A percentile compares a stretch with the other conserved stretches of the same genome.
phyloP scores from a whole-genome alignment of 352 stramenopile genomes.

The Phytopythium boreale region DNA sequence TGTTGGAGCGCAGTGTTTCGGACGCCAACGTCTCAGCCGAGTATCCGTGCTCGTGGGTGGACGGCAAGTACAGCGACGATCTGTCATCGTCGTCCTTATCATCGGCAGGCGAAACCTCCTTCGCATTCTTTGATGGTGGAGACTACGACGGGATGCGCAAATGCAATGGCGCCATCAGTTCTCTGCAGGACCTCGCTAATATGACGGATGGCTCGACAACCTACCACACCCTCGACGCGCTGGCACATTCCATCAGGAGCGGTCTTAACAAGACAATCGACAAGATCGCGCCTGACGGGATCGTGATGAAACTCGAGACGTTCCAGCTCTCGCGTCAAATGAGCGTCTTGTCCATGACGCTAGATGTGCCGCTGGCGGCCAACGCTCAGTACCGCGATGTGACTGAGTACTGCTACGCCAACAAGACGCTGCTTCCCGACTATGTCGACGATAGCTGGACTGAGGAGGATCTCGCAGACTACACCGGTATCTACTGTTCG shows the following conservation, averaged over 20 bases:
- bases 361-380: constrained; percentile 27
- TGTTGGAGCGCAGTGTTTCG: constrained; percentile 34
- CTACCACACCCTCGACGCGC: constrained; percentile 18
- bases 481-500: constrained; percentile 12
- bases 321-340: constrained; percentile 31
- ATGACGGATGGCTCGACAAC: constrained; percentile 17
- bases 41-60: constrained; percentile 31
- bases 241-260: constrained; percentile 17
- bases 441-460: neutral
- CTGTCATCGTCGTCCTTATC: neutral
- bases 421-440: constrained; percentile 9
- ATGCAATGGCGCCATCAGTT: constrained; percentile 32
- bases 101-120: neutral
- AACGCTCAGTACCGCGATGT: constrained; percentile 27
- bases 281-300: constrained; percentile 18
- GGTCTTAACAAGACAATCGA: constrained; percentile 26
- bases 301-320: constrained; percentile 22
- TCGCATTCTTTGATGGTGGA: constrained; percentile 12
- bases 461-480: neutral
- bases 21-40: constrained; percentile 26
- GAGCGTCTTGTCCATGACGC: constrained; percentile 31
- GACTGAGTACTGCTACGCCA: constrained; percentile 18
- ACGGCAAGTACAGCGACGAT: constrained; percentile 17
- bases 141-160: constrained; percentile 20
- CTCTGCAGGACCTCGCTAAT: constrained; percentile 24